Conservation (phyloP, 306 rosid species). For the Castanospermum australe region DNA sequence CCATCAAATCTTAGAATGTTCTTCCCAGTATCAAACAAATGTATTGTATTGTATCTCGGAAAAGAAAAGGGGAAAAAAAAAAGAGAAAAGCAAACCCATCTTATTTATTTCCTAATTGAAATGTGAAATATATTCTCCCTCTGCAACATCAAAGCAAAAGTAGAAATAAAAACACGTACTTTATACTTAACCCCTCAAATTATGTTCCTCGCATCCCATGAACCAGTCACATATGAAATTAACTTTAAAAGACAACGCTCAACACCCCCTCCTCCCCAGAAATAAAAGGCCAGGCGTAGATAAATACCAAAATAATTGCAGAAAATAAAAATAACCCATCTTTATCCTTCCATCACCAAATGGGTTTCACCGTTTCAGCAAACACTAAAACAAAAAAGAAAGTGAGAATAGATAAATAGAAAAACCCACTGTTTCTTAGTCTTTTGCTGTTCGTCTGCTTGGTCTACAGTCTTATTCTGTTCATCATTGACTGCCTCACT, state of each 20-base stretch:
- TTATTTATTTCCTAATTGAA: neutral
- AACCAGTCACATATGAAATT: neutral
- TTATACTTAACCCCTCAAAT: neutral
- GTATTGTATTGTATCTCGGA: neutral
- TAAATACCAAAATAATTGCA: neutral
- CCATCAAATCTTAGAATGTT: conserved; percentile 22
- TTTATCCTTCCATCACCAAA: neutral
- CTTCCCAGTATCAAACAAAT: conserved; percentile 13
- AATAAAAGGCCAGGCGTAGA: neutral
- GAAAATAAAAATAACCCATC: neutral
- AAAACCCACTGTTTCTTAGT: conserved; percentile 60
- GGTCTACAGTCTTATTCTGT: conserved; percentile 38
- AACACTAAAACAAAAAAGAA: neutral
- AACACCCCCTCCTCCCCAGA: neutral
- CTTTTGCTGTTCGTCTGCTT: conserved; percentile 35
- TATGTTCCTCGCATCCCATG: neutral
- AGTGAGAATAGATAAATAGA: neutral
- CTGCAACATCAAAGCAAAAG: neutral
- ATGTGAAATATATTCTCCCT: neutral
- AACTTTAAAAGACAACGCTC: too few species aligned
- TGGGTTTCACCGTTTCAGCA: neutral
- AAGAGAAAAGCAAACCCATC: conserved; percentile 1
- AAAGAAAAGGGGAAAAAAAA: neutral
- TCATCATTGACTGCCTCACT: conserved; percentile 67
- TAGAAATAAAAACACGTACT: conserved; percentile 15